Conservation (phyloP, 129 eudicot species). For the Artemisia tridentata region DNA sequence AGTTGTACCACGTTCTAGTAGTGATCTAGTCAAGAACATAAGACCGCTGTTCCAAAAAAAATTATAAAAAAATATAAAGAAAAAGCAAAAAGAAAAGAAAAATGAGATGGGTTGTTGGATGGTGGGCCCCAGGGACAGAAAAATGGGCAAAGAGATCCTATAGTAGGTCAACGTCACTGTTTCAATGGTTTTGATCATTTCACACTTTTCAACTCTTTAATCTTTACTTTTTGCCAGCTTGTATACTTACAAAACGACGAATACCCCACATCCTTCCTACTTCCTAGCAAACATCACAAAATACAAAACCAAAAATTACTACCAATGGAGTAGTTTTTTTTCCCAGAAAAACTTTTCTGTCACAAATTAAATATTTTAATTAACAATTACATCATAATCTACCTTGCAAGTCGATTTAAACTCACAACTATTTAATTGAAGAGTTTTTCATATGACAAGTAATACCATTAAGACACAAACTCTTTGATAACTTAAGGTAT, state of each 20-base stretch:
- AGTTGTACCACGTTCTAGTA: background rate
- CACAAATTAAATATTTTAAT: background rate
- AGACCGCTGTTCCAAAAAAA: background rate
- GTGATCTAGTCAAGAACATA: background rate
- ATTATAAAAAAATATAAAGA: background rate
- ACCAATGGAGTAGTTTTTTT: background rate
- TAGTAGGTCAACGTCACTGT: constrained; percentile 29
- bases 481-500: too few species aligned
- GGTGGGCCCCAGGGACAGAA: constrained; percentile 15
- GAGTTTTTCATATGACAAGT: too few species aligned
- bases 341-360: background rate
- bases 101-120: constrained; percentile 3
- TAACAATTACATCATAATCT: background rate
- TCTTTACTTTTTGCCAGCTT: constrained; percentile 25
- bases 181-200: constrained; percentile 20
- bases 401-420: too few species aligned
- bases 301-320: background rate
- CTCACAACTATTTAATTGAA: too few species aligned
- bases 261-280: background rate
- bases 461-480: too few species aligned
- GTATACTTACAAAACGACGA: constrained; percentile 19
- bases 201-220: constrained; percentile 6
- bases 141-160: background rate
- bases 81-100: background rate
- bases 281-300: background rate